Conservation (phyloP, 2,329 filamentous ascomycete genomes). For the Fusarium fracticaudum region DNA sequence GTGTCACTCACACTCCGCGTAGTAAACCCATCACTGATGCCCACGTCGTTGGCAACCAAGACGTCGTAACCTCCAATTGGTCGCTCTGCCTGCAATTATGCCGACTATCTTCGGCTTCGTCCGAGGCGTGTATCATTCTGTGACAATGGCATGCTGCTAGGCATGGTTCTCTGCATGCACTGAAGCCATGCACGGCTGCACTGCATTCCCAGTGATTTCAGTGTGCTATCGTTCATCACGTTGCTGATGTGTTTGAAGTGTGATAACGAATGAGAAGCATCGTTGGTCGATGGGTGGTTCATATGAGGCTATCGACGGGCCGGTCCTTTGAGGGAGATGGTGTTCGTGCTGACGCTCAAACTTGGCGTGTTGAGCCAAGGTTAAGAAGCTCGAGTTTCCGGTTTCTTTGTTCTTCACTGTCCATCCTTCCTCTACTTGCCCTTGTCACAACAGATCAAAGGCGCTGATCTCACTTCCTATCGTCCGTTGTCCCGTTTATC, state of each 20-base stretch:
- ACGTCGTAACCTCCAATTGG: slow-evolving; percentile 9
- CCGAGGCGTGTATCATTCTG: slow-evolving; percentile 9
- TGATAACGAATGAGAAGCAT: background rate
- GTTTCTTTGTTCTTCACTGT: background rate
- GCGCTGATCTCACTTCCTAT: no score
- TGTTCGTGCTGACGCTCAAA: slow-evolving; percentile 20
- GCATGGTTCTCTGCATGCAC: slow-evolving; percentile 15
- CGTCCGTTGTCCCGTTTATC: background rate
- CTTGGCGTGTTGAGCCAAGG: background rate
- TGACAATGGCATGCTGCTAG: background rate
- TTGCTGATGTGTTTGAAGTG: slow-evolving; percentile 5
- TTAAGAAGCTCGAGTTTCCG: slow-evolving; percentile 24
- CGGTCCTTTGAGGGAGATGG: background rate
- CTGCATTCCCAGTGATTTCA: slow-evolving; percentile 23
- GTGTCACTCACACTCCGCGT: background rate
- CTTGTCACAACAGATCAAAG: background rate
- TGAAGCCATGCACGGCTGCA: slow-evolving; percentile 14
- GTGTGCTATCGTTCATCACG: slow-evolving; percentile 23
- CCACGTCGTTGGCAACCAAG: slow-evolving; percentile 9
- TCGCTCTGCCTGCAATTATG: background rate
- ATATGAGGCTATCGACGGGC: slow-evolving; percentile 7
- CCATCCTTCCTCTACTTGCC: background rate
- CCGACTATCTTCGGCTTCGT: slow-evolving; percentile 17
- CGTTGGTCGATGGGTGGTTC: background rate
- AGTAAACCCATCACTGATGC: slow-evolving; percentile 6